Percentiles rank a stretch among this genome's conserved stretches.
Evolutionary conservation across 371 early-diverging fungal species (phyloP).

Genomic region (Mucor mucedo): DNA sequence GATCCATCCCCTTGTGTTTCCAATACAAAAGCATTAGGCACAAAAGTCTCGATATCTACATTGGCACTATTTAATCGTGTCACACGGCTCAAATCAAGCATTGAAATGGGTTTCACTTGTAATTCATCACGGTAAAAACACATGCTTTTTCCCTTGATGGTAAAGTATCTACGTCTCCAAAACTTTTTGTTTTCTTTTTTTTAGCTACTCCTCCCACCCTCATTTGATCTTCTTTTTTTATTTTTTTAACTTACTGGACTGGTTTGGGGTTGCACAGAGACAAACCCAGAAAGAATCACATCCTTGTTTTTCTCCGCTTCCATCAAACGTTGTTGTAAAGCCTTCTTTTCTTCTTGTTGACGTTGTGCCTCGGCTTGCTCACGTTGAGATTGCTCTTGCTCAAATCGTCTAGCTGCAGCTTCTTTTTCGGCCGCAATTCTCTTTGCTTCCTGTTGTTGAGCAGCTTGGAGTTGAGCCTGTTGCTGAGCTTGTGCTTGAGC

Average conservation of each 20-base stretch:
- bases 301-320: conserved; percentile 44
- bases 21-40: conserved; percentile 51
- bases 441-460: conserved; percentile 4
- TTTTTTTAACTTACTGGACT: conserved; percentile 33
- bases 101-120: conserved; percentile 38
- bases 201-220: no score
- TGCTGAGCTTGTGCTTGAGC: conserved; percentile 4
- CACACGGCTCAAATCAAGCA: conserved; percentile 52
- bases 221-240: neutral
- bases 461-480: neutral
- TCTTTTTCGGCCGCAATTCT: conserved; percentile 16
- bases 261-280: conserved; percentile 35
- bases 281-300: conserved; percentile 33
- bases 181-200: conserved; percentile 26
- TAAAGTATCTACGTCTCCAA: conserved; percentile 42
- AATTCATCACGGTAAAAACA: conserved; percentile 31
- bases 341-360: conserved; percentile 29
- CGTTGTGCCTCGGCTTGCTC: conserved; percentile 24
- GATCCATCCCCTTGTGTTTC: conserved; percentile 40
- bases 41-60: conserved; percentile 43
- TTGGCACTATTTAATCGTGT: conserved; percentile 37
- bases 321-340: conserved; percentile 25
- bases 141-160: conserved; percentile 29
- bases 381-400: conserved; percentile 21
- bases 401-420: conserved; percentile 10